These are phyloP conservation scores for Cladophialophora psammophila DNA, from an alignment of 2,329 filamentous ascomycete species.

Conservation along the genomic window DNA sequence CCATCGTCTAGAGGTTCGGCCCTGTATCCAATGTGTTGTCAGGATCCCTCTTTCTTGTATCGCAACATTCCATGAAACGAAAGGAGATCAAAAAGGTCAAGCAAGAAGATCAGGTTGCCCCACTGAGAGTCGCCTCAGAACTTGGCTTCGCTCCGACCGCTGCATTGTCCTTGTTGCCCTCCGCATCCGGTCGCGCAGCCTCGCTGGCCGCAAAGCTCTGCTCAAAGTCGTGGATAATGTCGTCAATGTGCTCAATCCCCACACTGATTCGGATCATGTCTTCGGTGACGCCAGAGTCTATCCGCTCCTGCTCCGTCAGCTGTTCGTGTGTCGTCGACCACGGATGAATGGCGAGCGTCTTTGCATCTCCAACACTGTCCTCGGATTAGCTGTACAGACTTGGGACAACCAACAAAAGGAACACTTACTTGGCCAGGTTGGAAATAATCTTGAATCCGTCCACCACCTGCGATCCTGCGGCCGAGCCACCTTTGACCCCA, in stretches of 20 bases:
- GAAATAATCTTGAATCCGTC: constrained; percentile 95
- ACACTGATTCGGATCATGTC: constrained; percentile 91
- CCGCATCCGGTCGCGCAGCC: constrained; percentile 33
- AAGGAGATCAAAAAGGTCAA: constrained; percentile 7
- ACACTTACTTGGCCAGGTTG: constrained; percentile 80
- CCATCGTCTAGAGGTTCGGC: constrained; percentile 30
- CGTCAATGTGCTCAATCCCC: constrained; percentile 90
- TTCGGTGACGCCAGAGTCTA: constrained; percentile 76
- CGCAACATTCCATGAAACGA: constrained; percentile 16
- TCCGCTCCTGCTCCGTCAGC: constrained; percentile 77
- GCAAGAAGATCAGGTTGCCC: constrained; percentile 37
- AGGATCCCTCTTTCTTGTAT: constrained; percentile 25
- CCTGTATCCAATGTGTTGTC: constrained; percentile 29
- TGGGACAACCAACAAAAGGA: constrained; percentile 55
- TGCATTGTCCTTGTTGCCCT: constrained; percentile 34
- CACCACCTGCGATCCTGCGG: constrained; percentile 85
- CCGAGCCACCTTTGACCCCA: constrained; percentile 86
- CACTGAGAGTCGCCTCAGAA: constrained; percentile 39
- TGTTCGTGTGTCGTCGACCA: constrained; percentile 93
- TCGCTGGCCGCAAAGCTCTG: constrained; percentile 73
- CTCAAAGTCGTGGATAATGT: constrained; percentile 90
- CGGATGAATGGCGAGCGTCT: constrained; percentile 88
- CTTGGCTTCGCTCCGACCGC: constrained; percentile 28
- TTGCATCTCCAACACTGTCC: constrained; percentile 78
- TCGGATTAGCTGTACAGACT: constrained; percentile 13